Conservation (phyloP, 164 flowering plant genomes). For the Echeveria elegans region DNA sequence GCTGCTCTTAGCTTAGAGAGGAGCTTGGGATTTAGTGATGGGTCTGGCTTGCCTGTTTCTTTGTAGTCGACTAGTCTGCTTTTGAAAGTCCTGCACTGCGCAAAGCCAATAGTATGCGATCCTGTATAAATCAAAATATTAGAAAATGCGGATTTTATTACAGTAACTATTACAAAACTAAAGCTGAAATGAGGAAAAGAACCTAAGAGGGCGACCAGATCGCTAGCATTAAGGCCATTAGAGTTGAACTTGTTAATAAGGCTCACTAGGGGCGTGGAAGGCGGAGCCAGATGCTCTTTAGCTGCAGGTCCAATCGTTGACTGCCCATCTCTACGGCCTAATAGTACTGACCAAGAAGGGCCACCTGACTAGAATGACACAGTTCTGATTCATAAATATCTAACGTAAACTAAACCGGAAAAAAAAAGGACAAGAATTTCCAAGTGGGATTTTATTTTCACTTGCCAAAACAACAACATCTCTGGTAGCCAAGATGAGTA, state of each 20-base stretch:
- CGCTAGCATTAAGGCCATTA: constrained; percentile 42
- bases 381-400: not conserved
- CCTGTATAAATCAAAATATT: constrained; percentile 19
- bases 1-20: constrained; percentile 19
- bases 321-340: constrained; percentile 53
- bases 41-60: constrained; percentile 47
- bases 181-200: not conserved
- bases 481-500: constrained; percentile 36
- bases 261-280: constrained; percentile 37
- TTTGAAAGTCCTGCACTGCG: constrained; percentile 52
- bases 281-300: constrained; percentile 37
- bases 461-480: constrained; percentile 39
- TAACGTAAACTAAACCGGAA: not conserved
- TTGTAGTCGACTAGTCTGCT: constrained; percentile 42
- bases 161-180: not conserved
- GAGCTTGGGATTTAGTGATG: constrained; percentile 30
- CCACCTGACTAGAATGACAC: constrained; percentile 25
- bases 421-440: not conserved
- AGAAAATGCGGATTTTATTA: too few species aligned
- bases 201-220: constrained; percentile 63
- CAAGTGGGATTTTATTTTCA: not conserved
- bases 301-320: constrained; percentile 35
- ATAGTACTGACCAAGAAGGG: constrained; percentile 27
- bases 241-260: constrained; percentile 48
- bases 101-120: constrained; percentile 54